Percentiles rank a stretch among this genome's conserved stretches.
Conservation (phyloP, 176 grass and related monocot species). For the Lolium rigidum region DNA sequence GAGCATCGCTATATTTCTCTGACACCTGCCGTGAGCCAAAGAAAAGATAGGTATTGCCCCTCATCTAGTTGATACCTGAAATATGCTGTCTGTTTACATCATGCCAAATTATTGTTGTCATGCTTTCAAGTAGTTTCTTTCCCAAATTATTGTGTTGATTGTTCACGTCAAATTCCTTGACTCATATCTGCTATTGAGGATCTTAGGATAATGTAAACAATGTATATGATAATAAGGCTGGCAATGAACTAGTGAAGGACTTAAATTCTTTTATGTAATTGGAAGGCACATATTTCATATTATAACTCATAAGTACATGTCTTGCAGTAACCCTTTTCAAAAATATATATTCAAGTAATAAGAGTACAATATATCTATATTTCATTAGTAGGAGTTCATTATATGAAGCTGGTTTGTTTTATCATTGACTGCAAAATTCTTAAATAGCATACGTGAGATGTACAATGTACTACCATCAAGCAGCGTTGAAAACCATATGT, state of each 20-base stretch:
- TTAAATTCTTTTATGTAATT: neutral
- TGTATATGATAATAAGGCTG: conserved; percentile 11
- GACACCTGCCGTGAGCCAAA: conserved; percentile 83
- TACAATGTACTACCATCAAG: conserved; percentile 6
- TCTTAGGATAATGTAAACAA: conserved; percentile 26
- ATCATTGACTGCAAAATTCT: neutral
- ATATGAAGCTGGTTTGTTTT: neutral
- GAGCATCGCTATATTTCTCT: conserved; percentile 83
- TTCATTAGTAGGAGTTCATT: neutral
- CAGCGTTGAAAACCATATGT: conserved; percentile 2
- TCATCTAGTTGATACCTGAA: neutral
- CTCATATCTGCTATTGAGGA: conserved; percentile 16
- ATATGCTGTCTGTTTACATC: neutral
- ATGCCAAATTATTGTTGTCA: neutral
- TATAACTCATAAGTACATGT: conserved; percentile 10
- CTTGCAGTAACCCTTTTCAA: neutral
- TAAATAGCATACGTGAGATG: neutral
- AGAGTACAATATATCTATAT: neutral
- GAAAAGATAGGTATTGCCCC: conserved; percentile 85
- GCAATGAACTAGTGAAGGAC: neutral
- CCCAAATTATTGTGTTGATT: neutral
- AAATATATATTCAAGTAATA: neutral
- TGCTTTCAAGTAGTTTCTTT: neutral
- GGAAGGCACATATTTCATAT: neutral
- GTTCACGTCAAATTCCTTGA: conserved; percentile 5